Conservation (phyloP, 768 basidiomycete genomes). For the Russula sp. region DNA sequence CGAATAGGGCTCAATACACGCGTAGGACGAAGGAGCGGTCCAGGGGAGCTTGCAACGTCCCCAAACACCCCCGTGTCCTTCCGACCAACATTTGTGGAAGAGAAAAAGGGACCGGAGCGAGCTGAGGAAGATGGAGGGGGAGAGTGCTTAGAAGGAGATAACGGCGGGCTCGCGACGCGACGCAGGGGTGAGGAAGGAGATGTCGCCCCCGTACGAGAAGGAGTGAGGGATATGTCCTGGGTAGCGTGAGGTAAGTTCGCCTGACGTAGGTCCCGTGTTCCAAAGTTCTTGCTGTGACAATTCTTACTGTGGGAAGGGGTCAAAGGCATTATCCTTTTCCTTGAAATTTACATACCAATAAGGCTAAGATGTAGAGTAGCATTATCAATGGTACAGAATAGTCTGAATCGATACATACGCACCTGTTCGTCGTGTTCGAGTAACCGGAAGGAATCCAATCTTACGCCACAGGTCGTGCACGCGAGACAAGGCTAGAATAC, state of each 20-base stretch:
- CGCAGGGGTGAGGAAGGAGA: conserved; percentile 23
- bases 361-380: conserved; percentile 28
- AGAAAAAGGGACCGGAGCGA: conserved; percentile 4
- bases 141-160: conserved; percentile 20
- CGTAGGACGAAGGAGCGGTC: conserved; percentile 36
- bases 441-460: conserved; percentile 68
- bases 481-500: conserved; percentile 63
- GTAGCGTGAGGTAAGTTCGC: conserved; percentile 55
- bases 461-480: conserved; percentile 68
- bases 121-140: conserved; percentile 26
- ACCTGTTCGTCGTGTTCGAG: conserved; percentile 83
- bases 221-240: conserved; percentile 29
- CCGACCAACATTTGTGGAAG: conserved; percentile 22
- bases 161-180: conserved; percentile 30
- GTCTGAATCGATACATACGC: conserved; percentile 12
- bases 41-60: conserved; percentile 18
- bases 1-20: conserved; percentile 34
- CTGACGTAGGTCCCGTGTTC: conserved; percentile 63
- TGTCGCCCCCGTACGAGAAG: conserved; percentile 10
- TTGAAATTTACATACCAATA: conserved; percentile 34
- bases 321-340: not conserved
- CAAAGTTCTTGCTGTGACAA: conserved; percentile 76
- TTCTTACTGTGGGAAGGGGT: conserved; percentile 48
- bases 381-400: conserved; percentile 3
- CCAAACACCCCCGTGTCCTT: conserved; percentile 25